Base-by-base conservation (phyloP, 2,329 filamentous ascomycete species). In the Onygena corvina region DNA sequence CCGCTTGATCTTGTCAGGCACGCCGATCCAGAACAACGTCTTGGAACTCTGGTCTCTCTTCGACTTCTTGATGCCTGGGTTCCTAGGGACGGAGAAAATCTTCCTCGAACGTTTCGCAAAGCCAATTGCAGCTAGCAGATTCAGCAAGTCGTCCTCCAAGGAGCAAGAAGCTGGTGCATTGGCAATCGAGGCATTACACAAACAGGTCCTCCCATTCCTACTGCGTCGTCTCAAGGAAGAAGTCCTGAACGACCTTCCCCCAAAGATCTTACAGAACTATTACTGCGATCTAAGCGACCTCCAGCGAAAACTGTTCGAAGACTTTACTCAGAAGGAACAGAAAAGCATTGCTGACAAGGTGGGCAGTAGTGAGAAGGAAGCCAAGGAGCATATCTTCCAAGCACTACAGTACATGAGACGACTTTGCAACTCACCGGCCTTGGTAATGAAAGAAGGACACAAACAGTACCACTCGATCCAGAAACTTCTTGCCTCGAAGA, bases 371-470 rank as follows among this genome's bases (percentile, higher is more conserved):
- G 90, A 95, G 61, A 94, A 93, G 64, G 86, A 94, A 54, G 83
- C 88, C 56, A 98, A 98, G 66, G 86, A 94, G 64, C 92, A 98
- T 66, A 98, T 98, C 58, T 98, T 98, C 83, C 90, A 96, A 65
- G 92, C 93, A 3, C 70, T 98, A 38, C 93, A 98, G 64, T 98
- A 98, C 69, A 98, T 98, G 93, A 87, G 93, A 53, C 96, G 96
- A 70, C 79, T 98, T 4, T 98, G 92, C 76, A 98, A 98, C 64
- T 95, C 92, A 2, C 92, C 92, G 0, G 88, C 92, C 0, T 76
- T 98, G 56, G 92, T 98, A 7, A 86, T 98, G 75, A 96, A 95
- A 62, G 88, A 92, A 47, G 86, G 81, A 14, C 90, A 94, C 67
- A 86, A 84, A 62, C 79, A 92, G 54, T 98, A 94, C 64, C 85